Evolutionary conservation across 2,329 filamentous ascomycete species (phyloP).

Genomic region (Colletotrichum agaves): DNA sequence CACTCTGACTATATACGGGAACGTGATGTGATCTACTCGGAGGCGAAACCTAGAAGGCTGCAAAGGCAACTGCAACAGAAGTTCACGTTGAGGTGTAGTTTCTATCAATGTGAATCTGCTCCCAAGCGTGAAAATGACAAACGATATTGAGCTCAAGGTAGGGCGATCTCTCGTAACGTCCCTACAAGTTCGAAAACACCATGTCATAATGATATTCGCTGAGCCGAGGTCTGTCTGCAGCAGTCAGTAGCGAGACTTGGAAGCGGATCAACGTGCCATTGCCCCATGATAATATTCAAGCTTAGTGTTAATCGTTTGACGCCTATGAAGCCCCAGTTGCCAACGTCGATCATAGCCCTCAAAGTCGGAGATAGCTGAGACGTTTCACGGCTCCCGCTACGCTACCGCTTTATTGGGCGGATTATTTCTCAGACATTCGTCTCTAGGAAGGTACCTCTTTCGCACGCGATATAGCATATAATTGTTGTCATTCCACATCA

Average conservation of each 20-base stretch:
- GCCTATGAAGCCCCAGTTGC: neutral
- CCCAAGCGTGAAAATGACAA: no score
- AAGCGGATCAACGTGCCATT: neutral
- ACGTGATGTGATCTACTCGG: no score
- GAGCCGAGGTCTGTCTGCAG: neutral
- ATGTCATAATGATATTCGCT: neutral
- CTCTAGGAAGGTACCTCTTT: neutral
- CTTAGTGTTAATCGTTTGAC: neutral
- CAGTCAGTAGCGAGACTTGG: neutral
- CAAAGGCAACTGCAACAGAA: no score
- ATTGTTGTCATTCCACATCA: no score
- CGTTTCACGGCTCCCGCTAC: neutral
- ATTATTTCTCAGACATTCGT: neutral
- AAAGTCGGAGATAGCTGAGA: slow-evolving; percentile 4
- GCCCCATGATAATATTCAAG: neutral
- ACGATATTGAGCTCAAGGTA: no score
- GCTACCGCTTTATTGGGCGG: neutral
- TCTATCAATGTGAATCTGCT: no score
- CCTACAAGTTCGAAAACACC: neutral
- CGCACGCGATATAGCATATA: no score
- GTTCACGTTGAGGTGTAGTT: no score
- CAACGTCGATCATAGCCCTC: slow-evolving; percentile 8
- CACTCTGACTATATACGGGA: no score
- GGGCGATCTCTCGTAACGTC: neutral
- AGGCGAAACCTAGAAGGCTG: no score